Conservation (phyloP, 148 eudicot species). For the Rhododendron kiyosumense region DNA sequence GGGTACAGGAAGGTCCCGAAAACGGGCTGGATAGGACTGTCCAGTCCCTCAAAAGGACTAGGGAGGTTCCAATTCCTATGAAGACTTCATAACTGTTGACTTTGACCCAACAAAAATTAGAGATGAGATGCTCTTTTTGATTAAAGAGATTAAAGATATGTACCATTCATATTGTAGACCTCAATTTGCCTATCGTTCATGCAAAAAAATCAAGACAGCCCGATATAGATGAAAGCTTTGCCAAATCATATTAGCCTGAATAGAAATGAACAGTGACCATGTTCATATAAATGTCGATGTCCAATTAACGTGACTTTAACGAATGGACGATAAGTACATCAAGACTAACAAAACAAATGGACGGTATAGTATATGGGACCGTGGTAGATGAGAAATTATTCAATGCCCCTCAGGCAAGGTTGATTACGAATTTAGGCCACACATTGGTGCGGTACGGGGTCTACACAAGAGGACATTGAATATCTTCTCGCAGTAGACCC, state of each 20-base stretch:
- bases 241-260: not conserved
- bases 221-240: not conserved
- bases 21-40: not conserved
- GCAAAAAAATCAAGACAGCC: not conserved
- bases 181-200: not conserved
- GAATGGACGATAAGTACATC: not conserved
- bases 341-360: not conserved
- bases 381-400: not conserved
- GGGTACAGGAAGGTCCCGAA: not conserved
- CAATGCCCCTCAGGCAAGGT: not conserved
- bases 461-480: too few species aligned
- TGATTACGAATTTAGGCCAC: not conserved
- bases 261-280: not conserved
- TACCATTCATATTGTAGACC: not conserved
- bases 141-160: too few species aligned
- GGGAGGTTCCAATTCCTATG: not conserved
- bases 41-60: not conserved
- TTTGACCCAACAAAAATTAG: not conserved
- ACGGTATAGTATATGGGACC: not conserved
- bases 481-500: not conserved
- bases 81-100: not conserved
- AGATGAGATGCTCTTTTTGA: not conserved
- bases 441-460: fast-evolving
- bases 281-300: not conserved
- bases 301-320: not conserved